phyloP scores from a whole-genome alignment of 805 yeast genomes.

The Wickerhamiella vanderwaltii region DNA sequence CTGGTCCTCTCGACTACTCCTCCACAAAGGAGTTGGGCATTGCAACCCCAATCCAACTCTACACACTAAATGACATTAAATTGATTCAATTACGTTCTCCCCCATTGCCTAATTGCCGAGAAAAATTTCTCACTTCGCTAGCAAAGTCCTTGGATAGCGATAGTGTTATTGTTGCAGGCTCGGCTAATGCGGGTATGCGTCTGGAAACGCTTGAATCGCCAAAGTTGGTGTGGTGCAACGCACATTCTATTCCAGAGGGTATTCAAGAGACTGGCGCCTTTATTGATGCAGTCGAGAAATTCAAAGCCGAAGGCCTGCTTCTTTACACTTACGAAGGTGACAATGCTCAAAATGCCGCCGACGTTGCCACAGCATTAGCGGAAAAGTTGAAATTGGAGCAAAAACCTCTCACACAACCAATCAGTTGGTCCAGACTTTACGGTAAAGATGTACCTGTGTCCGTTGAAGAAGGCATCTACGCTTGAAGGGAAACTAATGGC shows the following conservation, averaged over 20 bases:
- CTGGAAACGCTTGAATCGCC: background rate
- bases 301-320: slow-evolving; percentile 24
- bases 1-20: slow-evolving; percentile 57
- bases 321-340: slow-evolving; percentile 82
- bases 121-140: slow-evolving; percentile 40
- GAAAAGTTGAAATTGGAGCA: slow-evolving; percentile 23
- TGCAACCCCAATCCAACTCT: slow-evolving; percentile 54
- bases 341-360: slow-evolving; percentile 58
- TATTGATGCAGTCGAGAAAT: background rate
- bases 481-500: too few relatives aligned
- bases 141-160: slow-evolving; percentile 24
- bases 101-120: slow-evolving; percentile 29
- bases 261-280: slow-evolving; percentile 9
- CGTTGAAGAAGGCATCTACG: slow-evolving; percentile 65
- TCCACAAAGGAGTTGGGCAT: slow-evolving; percentile 28
- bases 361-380: slow-evolving; percentile 33
- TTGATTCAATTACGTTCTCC: slow-evolving; percentile 9
- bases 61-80: slow-evolving; percentile 15
- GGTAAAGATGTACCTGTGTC: slow-evolving; percentile 63
- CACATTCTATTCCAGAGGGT: background rate
- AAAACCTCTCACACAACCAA: slow-evolving; percentile 34
- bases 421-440: slow-evolving; percentile 76
- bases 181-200: slow-evolving; percentile 52
- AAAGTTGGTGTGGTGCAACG: slow-evolving; percentile 3
- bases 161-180: slow-evolving; percentile 52